A percentile compares a stretch with the other conserved stretches of the same genome.
These are phyloP conservation scores for Hypocreales sp. DNA, from an alignment of 2,329 filamentous ascomycete genomes.

Conservation along the genomic window DNA sequence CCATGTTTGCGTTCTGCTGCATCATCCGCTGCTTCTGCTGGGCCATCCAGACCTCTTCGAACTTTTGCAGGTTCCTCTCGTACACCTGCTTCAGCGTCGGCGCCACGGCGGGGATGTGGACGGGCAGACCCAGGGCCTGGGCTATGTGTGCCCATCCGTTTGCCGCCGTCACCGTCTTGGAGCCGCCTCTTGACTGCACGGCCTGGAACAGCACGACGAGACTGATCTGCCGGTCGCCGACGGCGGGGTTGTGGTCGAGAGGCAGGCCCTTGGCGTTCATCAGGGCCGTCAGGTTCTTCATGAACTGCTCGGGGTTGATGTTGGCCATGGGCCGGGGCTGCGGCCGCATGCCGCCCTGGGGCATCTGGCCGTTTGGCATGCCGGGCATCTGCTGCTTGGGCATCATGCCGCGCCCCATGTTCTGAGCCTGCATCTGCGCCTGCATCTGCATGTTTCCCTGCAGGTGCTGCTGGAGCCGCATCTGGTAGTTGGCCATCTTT, in stretches of 20 bases:
- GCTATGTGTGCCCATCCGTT: conserved; percentile 65
- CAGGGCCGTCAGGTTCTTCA: conserved; percentile 63
- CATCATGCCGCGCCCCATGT: conserved; percentile 34
- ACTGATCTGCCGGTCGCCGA: conserved; percentile 60
- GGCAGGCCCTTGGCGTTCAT: conserved; percentile 60
- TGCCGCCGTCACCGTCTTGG: conserved; percentile 51
- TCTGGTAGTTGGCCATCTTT: conserved; percentile 63
- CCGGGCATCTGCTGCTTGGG: conserved; percentile 31
- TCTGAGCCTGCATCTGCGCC: conserved; percentile 33
- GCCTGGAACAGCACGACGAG: conserved; percentile 64
- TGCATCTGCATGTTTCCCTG: conserved; percentile 37
- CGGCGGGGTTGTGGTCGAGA: conserved; percentile 57
- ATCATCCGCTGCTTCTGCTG: conserved; percentile 39
- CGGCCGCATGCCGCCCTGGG: conserved; percentile 31
- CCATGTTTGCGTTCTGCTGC: conserved; percentile 20
- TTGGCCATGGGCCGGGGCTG: conserved; percentile 27
- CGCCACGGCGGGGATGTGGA: conserved; percentile 49
- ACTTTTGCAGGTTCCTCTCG: conserved; percentile 58
- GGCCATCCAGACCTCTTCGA: conserved; percentile 53
- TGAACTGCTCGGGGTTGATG: conserved; percentile 50
- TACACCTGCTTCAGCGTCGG: conserved; percentile 60
- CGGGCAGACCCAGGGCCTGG: conserved; percentile 44
- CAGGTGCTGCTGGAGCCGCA: conserved; percentile 67
- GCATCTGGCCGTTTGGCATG: conserved; percentile 41
- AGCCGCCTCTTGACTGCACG: conserved; percentile 63